These are phyloP conservation scores for Phellopilus nigrolimitatus DNA, from an alignment of 1,284 basidiomycete species.

Conservation along the genomic window DNA sequence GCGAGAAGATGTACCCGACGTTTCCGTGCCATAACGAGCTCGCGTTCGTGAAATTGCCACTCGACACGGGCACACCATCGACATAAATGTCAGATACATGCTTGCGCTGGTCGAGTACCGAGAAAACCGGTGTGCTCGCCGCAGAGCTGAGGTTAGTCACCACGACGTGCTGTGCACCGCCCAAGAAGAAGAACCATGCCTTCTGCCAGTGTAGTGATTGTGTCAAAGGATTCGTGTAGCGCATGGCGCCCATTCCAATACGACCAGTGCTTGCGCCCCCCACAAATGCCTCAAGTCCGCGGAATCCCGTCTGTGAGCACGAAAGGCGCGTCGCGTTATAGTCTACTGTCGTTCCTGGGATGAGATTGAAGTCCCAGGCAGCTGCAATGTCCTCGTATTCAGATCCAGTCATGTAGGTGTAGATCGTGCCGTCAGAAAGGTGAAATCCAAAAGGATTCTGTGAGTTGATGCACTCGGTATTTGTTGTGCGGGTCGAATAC, in stretches of 20 bases:
- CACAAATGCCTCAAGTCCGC: conserved; percentile 52
- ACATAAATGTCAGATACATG: conserved; percentile 40
- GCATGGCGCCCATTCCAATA: conserved; percentile 54
- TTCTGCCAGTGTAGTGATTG: conserved; percentile 57
- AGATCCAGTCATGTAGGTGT: conserved; percentile 56
- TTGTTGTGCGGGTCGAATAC: conserved; percentile 56
- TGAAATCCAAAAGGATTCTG: conserved; percentile 67
- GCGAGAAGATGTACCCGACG: conserved; percentile 47
- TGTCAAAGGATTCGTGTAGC: conserved; percentile 57
- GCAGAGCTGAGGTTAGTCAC: conserved; percentile 45
- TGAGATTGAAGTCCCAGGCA: conserved; percentile 69
- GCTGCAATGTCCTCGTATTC: conserved; percentile 68
- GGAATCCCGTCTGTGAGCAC: conserved; percentile 37
- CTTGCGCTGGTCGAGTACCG: conserved; percentile 60
- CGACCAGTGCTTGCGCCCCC: conserved; percentile 56
- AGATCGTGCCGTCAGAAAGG: conserved; percentile 57
- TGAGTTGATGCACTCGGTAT: conserved; percentile 60
- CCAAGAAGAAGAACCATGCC: conserved; percentile 66
- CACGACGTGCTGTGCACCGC: conserved; percentile 59
- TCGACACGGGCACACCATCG: conserved; percentile 33
- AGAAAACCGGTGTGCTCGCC: conserved; percentile 45
- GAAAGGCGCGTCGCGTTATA: conserved; percentile 48
- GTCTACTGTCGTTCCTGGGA: conserved; percentile 64
- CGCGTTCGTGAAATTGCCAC: conserved; percentile 33
- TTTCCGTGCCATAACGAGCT: conserved; percentile 53